Evolutionary conservation across 306 rosid genomes (phyloP).

Genomic region (Castanea mollissima): DNA sequence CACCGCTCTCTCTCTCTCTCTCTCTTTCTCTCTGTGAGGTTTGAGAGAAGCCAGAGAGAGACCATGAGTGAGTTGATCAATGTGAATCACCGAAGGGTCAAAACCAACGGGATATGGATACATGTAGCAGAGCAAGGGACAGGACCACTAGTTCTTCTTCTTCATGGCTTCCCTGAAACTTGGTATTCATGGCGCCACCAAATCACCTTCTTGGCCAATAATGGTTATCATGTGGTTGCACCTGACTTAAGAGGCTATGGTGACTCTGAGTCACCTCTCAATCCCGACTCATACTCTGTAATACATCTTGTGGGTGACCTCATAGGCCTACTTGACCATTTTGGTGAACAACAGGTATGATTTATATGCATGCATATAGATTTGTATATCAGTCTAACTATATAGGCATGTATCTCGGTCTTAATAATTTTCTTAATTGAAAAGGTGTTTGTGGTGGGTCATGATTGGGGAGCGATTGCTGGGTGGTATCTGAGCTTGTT

Average conservation of each 20-base stretch:
- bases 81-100: constrained; percentile 62
- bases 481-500: constrained; percentile 62
- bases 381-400: not conserved
- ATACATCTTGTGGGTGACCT: constrained; percentile 60
- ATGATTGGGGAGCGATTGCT: constrained; percentile 58
- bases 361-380: not conserved
- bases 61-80: constrained; percentile 27
- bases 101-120: constrained; percentile 57
- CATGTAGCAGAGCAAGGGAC: constrained; percentile 66
- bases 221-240: constrained; percentile 66
- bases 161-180: constrained; percentile 69
- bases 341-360: constrained; percentile 54
- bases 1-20: not conserved
- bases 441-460: constrained; percentile 65
- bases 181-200: constrained; percentile 67
- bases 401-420: not conserved
- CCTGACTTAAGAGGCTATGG: constrained; percentile 82
- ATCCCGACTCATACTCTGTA: constrained; percentile 43
- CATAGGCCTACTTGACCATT: constrained; percentile 59
- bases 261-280: constrained; percentile 59
- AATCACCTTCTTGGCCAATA: constrained; percentile 40
- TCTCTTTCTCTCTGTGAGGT: not conserved
- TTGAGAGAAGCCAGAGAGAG: not conserved
- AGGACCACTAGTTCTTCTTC: constrained; percentile 67
- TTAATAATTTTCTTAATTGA: not conserved